Base-by-base conservation (phyloP, 192 early-diverging fungal species). In the Podila horticola region DNA sequence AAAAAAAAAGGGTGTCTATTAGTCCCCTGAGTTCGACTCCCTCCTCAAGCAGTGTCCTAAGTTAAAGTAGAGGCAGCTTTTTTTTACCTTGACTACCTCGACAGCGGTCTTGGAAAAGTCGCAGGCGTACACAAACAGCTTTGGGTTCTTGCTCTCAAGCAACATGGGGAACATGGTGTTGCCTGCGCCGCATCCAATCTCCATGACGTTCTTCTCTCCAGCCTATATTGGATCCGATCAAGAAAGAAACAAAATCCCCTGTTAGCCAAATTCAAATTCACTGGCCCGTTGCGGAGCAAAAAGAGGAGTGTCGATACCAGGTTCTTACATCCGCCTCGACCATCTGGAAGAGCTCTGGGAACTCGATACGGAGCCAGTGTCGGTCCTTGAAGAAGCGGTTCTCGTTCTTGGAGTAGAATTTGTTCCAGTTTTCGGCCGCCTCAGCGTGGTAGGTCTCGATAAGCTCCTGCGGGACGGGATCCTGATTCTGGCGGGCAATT, bases 111-210 rank as follows among this genome's bases (percentile, higher is more conserved):
- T 81, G 1, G 95, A 94, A 83, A 95, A 99, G 79, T 99, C 98
- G 67, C 93, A 94, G 8, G 94, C 96, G 84, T 97, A 96, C 22
- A 96, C 89, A 82, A 90, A 96, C 26, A 98, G 83, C 30, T 94
- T 87, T 0, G 88, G 86, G 75, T 94, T 93, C 41, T 86, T 58
- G 64, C 74, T 90, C 84, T 93, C 90, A 41, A 89, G 84, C 28
- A 99, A 74, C 19, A 99, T 79, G 9, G 98, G 98, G 84, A 96
- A 99, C 66, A 98, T 89, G 64, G 96, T 96, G 82, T 95, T 97
- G 59, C 97, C 97, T 5, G 96, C 97, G 13, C 98, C 98, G 83
- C 98, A 99, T 55, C 98, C 98, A 58, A 98, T 92, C 75, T 99
- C 98, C 66, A 95, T 90, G 7, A 99, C 88, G 29, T 60, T 79